phyloP scores from a whole-genome alignment of 306 rosid genomes.

The Castanospermum australe region DNA sequence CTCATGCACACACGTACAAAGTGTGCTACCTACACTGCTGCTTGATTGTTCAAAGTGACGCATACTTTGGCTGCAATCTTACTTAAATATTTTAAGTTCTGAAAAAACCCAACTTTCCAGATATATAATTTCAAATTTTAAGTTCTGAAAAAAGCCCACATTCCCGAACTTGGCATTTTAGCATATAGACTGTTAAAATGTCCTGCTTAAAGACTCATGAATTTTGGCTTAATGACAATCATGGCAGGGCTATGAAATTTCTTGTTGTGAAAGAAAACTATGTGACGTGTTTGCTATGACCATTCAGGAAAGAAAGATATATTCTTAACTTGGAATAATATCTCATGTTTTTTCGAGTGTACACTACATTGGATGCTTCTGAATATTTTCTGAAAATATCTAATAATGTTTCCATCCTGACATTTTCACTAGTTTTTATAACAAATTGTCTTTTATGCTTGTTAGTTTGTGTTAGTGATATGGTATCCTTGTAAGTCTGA shows the following conservation, averaged over 20 bases:
- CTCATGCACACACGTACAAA: not conserved
- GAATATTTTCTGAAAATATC: conserved; percentile 6
- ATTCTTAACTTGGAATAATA: not conserved
- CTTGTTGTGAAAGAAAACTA: not conserved
- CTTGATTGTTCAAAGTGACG: conserved; percentile 3
- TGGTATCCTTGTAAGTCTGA: conserved; percentile 9
- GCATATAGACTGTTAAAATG: not conserved
- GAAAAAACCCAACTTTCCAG: not conserved
- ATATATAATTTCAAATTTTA: conserved; percentile 4
- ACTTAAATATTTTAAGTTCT: not conserved
- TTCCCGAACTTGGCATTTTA: conserved; percentile 17
- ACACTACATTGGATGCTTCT: conserved; percentile 15
- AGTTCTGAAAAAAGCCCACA: too few species aligned
- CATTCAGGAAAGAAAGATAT: conserved; percentile 21
- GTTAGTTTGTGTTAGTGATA: not conserved
- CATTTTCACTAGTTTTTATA: conserved; percentile 4
- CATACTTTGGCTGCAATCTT: not conserved
- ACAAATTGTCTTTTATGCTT: not conserved
- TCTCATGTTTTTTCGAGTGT: not conserved
- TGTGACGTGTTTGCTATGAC: not conserved
- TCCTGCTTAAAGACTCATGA: conserved; percentile 19
- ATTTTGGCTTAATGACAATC: conserved; percentile 13
- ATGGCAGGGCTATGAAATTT: not conserved
- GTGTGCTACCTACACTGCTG: not conserved
- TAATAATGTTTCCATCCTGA: not conserved